A percentile compares a stretch with the other conserved stretches of the same genome.
Evolutionary conservation across 1,139 yeast genomes (phyloP).

Genomic region (Scheffersomyces stambukii): DNA sequence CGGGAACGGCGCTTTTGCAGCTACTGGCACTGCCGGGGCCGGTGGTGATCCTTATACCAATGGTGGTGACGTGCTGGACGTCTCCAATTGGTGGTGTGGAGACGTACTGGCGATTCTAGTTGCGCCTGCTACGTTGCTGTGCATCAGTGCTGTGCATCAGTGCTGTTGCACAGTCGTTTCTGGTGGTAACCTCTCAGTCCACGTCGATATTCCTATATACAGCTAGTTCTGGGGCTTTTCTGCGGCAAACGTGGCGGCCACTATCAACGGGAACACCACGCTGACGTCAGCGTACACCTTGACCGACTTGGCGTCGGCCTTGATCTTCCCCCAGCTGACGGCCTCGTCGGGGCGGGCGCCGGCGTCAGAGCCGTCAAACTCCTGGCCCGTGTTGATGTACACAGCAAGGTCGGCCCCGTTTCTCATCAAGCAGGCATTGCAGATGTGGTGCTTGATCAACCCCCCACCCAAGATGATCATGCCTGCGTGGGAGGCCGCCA

Average conservation of each 20-base stretch:
- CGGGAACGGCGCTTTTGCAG: too few species aligned
- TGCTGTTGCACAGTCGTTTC: too few species aligned
- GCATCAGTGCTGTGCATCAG: background rate
- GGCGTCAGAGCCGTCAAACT: slow-evolving; percentile 97
- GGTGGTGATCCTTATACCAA: too few species aligned
- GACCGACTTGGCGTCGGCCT: slow-evolving; percentile 85
- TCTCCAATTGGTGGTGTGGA: background rate
- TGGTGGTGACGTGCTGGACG: too few species aligned
- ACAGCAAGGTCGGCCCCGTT: slow-evolving; percentile 99
- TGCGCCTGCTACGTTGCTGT: too few species aligned
- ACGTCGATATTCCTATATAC: slow-evolving; percentile 1
- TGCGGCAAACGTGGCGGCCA: slow-evolving; percentile 93
- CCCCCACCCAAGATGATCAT: slow-evolving; percentile 98
- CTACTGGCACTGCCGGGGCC: too few species aligned
- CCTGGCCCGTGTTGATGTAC: slow-evolving; percentile 96
- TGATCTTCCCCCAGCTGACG: slow-evolving; percentile 97
- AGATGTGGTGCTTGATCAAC: slow-evolving; percentile 90
- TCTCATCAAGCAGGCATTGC: slow-evolving; percentile 97
- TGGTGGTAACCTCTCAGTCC: too few species aligned
- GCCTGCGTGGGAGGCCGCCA: slow-evolving; percentile 95
- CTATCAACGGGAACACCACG: slow-evolving; percentile 89
- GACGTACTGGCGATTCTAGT: background rate
- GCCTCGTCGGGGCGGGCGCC: slow-evolving; percentile 99
- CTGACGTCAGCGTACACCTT: slow-evolving; percentile 97
- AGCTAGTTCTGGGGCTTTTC: slow-evolving; percentile 19